Conservation (phyloP, 495 filamentous ascomycete species). For the Xylaria grammica region DNA sequence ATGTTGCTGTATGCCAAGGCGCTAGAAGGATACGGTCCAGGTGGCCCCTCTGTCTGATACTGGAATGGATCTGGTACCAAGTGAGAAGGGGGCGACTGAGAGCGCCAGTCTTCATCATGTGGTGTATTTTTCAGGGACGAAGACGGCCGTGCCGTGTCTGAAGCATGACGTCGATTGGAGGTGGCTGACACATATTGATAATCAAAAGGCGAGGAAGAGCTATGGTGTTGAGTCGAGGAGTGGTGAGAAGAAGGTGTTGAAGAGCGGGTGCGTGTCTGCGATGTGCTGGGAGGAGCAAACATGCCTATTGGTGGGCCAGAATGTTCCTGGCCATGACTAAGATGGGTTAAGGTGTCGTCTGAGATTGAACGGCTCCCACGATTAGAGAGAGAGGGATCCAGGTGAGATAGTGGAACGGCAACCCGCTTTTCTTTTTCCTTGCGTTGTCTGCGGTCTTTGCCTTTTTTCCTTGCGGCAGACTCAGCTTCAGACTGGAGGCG, state of each 20-base stretch:
- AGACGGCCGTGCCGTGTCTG: conserved; percentile 38
- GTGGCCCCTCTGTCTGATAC: conserved; percentile 45
- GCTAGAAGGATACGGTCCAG: conserved; percentile 33
- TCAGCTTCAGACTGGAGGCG: conserved; percentile 58
- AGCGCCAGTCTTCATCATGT: conserved; percentile 25
- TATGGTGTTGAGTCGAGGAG: conserved; percentile 26
- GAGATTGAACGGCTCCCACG: conserved; percentile 23
- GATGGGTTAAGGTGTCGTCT: conserved; percentile 26
- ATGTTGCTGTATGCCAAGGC: conserved; percentile 21
- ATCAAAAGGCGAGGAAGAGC: conserved; percentile 47
- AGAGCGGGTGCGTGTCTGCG: conserved; percentile 39
- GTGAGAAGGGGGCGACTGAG: conserved; percentile 24
- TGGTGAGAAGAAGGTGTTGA: conserved; percentile 36
- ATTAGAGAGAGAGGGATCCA: conserved; percentile 32
- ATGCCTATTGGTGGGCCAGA: conserved; percentile 43
- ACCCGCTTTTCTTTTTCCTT: conserved; percentile 46
- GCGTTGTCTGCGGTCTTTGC: conserved; percentile 30
- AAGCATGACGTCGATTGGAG: conserved; percentile 39
- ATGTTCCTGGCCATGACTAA: conserved; percentile 26
- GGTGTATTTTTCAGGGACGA: conserved; percentile 24
- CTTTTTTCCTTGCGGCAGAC: conserved; percentile 27
- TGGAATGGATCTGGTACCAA: conserved; percentile 42
- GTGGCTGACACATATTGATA: conserved; percentile 47
- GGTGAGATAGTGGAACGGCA: conserved; percentile 46
- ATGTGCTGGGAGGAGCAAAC: conserved; percentile 43